Conservation (phyloP, 2,329 filamentous ascomycete genomes). For the Beauveria varroae region DNA sequence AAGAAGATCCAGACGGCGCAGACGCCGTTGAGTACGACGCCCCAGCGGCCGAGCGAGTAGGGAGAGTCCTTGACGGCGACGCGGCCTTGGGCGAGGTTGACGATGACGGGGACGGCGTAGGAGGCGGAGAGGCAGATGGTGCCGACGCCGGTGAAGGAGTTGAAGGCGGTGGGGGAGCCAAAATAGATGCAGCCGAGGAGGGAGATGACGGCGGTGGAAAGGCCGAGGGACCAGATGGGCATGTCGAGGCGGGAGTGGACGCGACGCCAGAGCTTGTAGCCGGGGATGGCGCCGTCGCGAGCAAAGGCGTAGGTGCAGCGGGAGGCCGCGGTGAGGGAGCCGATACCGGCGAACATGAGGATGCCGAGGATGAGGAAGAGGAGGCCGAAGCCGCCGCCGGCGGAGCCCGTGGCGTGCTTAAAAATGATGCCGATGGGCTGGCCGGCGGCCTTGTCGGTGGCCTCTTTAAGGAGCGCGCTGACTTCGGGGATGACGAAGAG, state of each 20-base stretch:
- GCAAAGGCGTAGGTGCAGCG: constrained; percentile 72
- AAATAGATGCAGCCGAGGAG: constrained; percentile 74
- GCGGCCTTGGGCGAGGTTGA: constrained; percentile 61
- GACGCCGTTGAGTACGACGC: constrained; percentile 58
- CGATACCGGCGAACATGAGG: constrained; percentile 67
- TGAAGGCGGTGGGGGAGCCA: constrained; percentile 68
- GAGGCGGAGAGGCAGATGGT: constrained; percentile 71
- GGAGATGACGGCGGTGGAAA: constrained; percentile 62
- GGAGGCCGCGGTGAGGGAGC: constrained; percentile 65
- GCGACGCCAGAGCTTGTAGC: constrained; percentile 56
- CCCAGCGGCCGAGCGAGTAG: constrained; percentile 63
- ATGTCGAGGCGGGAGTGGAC: constrained; percentile 61
- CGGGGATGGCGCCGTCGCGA: constrained; percentile 66
- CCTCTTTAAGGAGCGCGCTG: constrained; percentile 51
- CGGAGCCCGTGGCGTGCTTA: constrained; percentile 66
- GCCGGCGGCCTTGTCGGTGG: constrained; percentile 41
- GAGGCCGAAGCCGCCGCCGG: constrained; percentile 65
- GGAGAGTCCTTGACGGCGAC: constrained; percentile 56
- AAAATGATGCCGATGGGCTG: constrained; percentile 72
- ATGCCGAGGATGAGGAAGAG: constrained; percentile 72
- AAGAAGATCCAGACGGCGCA: constrained; percentile 66
- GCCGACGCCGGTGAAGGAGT: constrained; percentile 71
- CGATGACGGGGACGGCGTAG: constrained; percentile 68
- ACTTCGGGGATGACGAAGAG: constrained; percentile 70
- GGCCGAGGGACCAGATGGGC: constrained; percentile 59